A percentile compares a stretch with the other conserved stretches of the same genome.
Conservation (phyloP, 2,329 filamentous ascomycete genomes). For the Phoma herbarum region DNA sequence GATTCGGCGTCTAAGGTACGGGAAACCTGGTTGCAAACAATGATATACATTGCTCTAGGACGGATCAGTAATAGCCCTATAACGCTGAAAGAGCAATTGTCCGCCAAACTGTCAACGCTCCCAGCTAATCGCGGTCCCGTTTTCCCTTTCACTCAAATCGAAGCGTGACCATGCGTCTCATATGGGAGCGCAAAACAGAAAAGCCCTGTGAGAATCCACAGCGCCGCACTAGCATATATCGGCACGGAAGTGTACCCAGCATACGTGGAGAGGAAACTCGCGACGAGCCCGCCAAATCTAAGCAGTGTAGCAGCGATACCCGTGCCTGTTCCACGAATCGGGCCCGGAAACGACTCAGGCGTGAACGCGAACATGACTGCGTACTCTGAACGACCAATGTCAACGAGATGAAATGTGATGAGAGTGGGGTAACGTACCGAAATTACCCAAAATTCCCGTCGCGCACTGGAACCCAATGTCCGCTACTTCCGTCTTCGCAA, state of each 20-base stretch:
- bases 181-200: not conserved
- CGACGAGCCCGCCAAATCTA: not conserved
- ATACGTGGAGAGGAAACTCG: not conserved
- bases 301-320: not conserved
- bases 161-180: not conserved
- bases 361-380: not conserved
- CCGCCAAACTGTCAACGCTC: too few relatives aligned
- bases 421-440: not conserved
- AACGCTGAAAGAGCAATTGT: too few relatives aligned
- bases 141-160: not conserved
- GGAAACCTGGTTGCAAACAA: too few relatives aligned
- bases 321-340: not conserved
- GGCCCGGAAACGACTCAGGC: not conserved
- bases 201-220: not conserved
- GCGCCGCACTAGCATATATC: not conserved
- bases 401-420: not conserved
- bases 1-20: too few relatives aligned
- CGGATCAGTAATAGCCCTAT: too few relatives aligned
- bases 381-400: not conserved
- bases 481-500: not conserved
- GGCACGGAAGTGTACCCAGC: not conserved
- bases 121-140: too few relatives aligned
- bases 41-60: too few relatives aligned
- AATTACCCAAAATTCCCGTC: not conserved
- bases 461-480: not conserved